Evolutionary conservation across 179 eudicot genomes (phyloP), one percentile per base, ranked within the genome.

Genomic region (Beta lomatogona): DNA sequence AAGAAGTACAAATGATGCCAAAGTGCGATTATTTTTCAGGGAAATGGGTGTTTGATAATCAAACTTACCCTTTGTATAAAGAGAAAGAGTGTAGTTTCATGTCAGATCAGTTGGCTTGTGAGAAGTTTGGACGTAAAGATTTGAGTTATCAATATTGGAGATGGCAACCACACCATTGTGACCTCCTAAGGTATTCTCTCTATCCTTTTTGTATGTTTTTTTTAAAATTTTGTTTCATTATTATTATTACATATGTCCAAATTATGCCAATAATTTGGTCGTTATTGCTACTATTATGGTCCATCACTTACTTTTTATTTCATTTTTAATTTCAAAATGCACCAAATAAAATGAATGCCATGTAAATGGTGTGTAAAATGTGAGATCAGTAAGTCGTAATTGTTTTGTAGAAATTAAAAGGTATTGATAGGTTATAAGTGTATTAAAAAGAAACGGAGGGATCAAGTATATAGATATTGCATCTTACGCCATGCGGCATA

Each of bases 141-240:
- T 84, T 88, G 82, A 81, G 61, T 7, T 92, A 86, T 86, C 94
- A 91, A 71, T 67, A 77, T 70, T 92, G 91, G 94, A 91, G 94
- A 71, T 92, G 97, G 97, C 94, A 92, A 82, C 97, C 94, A 76
- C 80, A 88, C 78, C 84, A 85, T 58, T 91, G 97, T 86, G 83
- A 91, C 69, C 93, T 92, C 73, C 95, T 95, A 45, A 94, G 98
- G 97, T 91, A 1, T 5, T 50, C 4, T 9, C 4, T 8, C 52
- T n/a, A 22, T 76, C 41, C 55, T 8, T 64, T 58, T 25, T 25
- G 28, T 25, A 25, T 25, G 28, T 68, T 58, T 55, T 53, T 31
- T 18, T 25, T 2, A 46, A 13, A 2, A 14, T 54, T 54, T 70
- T 13, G 7, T 57, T 16, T 31, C 1, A 1, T 16, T 59, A n/a